Base-by-base conservation (phyloP, 1,284 basidiomycete species). In the Bondarzewia mesenterica region DNA sequence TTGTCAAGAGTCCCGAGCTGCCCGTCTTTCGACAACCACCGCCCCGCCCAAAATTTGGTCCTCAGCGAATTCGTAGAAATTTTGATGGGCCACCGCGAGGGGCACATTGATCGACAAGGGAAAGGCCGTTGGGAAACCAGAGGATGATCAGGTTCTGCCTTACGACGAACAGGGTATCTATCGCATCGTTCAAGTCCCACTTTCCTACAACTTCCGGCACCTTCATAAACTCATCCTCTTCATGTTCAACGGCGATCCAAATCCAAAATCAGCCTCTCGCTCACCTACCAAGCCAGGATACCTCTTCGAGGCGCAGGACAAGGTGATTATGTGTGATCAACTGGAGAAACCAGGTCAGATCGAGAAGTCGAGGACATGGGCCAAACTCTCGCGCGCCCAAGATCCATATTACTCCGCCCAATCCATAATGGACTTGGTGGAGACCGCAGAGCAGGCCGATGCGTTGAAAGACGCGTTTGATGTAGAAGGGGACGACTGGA, bases 131-230 rank as follows among this genome's bases (percentile, higher is more conserved):
- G 29, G 12, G 29, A 10, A 12, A 10, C 29, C 29, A 3, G 29
- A 32, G 29, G 29, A n/a, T n/a, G 29, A 32, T 10, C 12, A 32
- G 37, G n/a, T 29, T 10, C 32, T 40, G 12, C 23, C 32, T 23
- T 27, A 12, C 20, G 21, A 47, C 22, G 15, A 26, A 10, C 38
- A 80, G 5, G 76, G 75, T 10, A 71, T 82, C 2, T 77, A 77
- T 55, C 75, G 84, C 44, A 66, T 84, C 49, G 77, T 79, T 4
- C 82, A 85, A 52, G 80, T 86, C 5, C 85, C 85, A 0, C 66
- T 78, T 23, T 82, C 73, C 58, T 87, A 85, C 58, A 82, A 79
- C 0, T 80, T 89, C 55, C 69, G 74, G 2, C 82, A 84, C 54
- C 67, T 89, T 2, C 74, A 77, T 43, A 73, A 71, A 45, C 71